Base-by-base conservation (phyloP, 257 asterid genomes). In the Rehmannia glutinosa region DNA sequence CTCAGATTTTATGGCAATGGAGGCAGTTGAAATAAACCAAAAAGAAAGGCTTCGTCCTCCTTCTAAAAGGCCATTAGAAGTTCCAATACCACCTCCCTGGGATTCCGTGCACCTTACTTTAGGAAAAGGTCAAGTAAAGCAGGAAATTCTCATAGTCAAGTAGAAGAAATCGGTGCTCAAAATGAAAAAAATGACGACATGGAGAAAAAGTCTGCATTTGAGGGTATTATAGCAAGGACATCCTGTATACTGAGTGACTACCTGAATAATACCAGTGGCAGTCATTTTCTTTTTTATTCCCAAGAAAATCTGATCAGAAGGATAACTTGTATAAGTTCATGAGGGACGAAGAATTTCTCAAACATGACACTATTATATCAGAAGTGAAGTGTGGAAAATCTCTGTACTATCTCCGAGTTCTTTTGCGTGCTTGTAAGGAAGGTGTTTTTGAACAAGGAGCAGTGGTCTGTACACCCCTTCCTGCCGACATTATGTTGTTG, bases 391-490 rank as follows among this genome's bases (percentile, higher is more conserved):
- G 51, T 72, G 51, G 70, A 35, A 75, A 78, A 72, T 73, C 67
- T 58, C 65, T 25, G 61, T 84, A 84, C 71, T 87, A 81, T 56
- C 73, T 90, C 11, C 81, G 97, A 62, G 89, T 88, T 66, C 79
- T 68, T 71, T 56, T 93, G 60, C 83, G 41, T 46, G 92, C 95
- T 64, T 77, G 64, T 69, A 86, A 70, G 45, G 95, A 82, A 73
- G 96, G 99, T 66, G 84, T 80, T 64, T 93, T 88, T 47, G 92
- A 86, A 78, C 85, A 91, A 66, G 97, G 97, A 68, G 96, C 96
- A n/a, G 85, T 84, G 61, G 78, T 90, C 38, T 90, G 92, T 80
- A 92, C 96, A 49, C 95, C 97, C 71, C 77, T 16, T 60, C 76
- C 66, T 38, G 60, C 81, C 55, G 97, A 93, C 68, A 73, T 89